phyloP scores from a whole-genome alignment of 2,329 filamentous ascomycete genomes.

The Ceratocystis lukuohia region DNA sequence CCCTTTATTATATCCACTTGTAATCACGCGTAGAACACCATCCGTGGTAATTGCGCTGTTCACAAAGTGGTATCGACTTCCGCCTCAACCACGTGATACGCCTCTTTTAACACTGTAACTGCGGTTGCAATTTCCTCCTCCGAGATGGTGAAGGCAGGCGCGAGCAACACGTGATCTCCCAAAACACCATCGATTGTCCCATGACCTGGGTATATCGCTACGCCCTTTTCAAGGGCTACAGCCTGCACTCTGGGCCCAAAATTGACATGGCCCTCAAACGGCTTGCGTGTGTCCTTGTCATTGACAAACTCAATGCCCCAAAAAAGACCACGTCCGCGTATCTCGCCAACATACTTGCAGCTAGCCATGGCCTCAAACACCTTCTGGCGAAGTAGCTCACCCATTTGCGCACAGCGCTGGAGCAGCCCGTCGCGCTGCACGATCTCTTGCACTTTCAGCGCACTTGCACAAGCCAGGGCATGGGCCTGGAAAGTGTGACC shows the following conservation, averaged over 20 bases:
- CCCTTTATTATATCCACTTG: not conserved
- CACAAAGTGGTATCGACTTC: not conserved
- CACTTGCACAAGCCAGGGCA: slow-evolving; percentile 29
- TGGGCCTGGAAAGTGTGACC: slow-evolving; percentile 42
- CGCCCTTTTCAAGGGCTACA: slow-evolving; percentile 23
- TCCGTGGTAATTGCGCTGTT: not conserved
- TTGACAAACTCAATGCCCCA: slow-evolving; percentile 36
- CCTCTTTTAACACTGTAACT: not conserved
- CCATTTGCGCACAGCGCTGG: slow-evolving; percentile 25
- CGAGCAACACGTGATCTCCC: slow-evolving; percentile 58
- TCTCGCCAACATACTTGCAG: slow-evolving; percentile 29
- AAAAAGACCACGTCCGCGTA: slow-evolving; percentile 33
- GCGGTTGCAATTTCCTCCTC: slow-evolving; percentile 37
- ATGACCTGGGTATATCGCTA: slow-evolving; percentile 44
- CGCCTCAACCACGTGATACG: not conserved
- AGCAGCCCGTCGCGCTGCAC: slow-evolving; percentile 27
- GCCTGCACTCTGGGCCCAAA: slow-evolving; percentile 25
- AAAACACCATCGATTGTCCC: slow-evolving; percentile 46
- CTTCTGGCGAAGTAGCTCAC: slow-evolving; percentile 24
- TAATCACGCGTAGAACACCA: not conserved
- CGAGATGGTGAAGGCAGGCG: slow-evolving; percentile 54
- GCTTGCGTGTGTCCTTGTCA: slow-evolving; percentile 27
- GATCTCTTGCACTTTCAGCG: slow-evolving; percentile 29
- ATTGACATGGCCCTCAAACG: slow-evolving; percentile 25
- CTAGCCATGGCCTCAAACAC: slow-evolving; percentile 24